Conservation (phyloP, 2,329 filamentous ascomycete species). For the Calonectria multiphialidica region DNA sequence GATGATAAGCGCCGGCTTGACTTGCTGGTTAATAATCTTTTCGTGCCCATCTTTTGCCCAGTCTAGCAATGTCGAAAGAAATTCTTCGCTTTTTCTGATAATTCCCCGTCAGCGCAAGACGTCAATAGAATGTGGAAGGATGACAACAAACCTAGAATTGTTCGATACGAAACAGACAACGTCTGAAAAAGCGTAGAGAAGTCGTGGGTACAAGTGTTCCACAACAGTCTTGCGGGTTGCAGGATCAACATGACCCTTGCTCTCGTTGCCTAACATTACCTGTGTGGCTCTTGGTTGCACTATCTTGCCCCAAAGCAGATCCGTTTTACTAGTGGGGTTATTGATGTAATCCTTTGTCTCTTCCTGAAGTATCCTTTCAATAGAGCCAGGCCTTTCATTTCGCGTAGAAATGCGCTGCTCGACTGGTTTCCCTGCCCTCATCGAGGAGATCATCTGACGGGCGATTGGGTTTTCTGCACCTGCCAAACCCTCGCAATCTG, state of each 20-base stretch:
- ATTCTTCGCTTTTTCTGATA: not conserved
- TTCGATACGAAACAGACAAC: constrained; percentile 28
- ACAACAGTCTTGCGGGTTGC: constrained; percentile 17
- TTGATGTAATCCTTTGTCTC: too few species aligned
- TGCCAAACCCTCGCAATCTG: not conserved
- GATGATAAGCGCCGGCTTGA: constrained; percentile 24
- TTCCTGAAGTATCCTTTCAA: too few species aligned
- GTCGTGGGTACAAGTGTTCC: constrained; percentile 16
- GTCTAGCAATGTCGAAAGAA: constrained; percentile 12
- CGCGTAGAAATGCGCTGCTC: too few species aligned
- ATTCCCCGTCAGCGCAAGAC: not conserved
- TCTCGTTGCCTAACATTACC: too few species aligned
- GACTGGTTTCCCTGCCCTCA: too few species aligned
- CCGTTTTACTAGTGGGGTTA: too few species aligned
- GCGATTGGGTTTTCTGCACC: not conserved
- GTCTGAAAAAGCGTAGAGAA: constrained; percentile 29
- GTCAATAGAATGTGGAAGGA: not conserved
- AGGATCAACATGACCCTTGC: not conserved
- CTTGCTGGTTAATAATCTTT: constrained; percentile 15
- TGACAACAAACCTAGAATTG: constrained; percentile 18
- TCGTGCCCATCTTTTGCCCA: constrained; percentile 31
- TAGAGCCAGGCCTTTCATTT: too few species aligned
- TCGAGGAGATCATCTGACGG: not conserved
- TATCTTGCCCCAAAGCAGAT: too few species aligned
- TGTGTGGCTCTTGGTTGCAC: too few species aligned